These are phyloP conservation scores for Acorus gramineus DNA, from an alignment of 106 monocot genomes.

Conservation along the genomic window DNA sequence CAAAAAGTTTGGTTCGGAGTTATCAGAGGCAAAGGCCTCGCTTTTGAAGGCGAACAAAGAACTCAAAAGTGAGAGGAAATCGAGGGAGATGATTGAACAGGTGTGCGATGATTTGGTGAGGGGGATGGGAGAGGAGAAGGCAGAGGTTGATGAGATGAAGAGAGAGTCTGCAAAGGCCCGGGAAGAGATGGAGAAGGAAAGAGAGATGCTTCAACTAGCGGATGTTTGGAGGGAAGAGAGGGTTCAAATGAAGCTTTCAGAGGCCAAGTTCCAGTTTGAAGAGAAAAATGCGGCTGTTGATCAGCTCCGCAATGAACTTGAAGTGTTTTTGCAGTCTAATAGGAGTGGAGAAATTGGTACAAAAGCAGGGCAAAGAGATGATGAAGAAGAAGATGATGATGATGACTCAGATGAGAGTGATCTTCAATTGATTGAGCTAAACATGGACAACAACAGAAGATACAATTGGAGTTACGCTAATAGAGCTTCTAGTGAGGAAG, in stretches of 20 bases:
- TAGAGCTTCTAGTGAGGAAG: constrained; percentile 3
- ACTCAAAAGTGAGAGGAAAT: constrained; percentile 47
- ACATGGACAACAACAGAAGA: constrained; percentile 39
- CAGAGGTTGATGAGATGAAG: constrained; percentile 45
- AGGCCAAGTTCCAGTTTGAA: constrained; percentile 62
- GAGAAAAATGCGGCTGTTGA: constrained; percentile 74
- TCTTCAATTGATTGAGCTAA: constrained; percentile 70
- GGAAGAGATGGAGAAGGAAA: constrained; percentile 61
- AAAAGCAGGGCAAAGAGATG: constrained; percentile 3
- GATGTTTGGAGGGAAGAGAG: constrained; percentile 73
- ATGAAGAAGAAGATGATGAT: constrained; percentile 18
- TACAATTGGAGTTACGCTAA: constrained; percentile 38
- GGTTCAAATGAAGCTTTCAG: constrained; percentile 72
- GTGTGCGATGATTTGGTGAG: constrained; percentile 49
- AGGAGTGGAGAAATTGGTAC: neutral
- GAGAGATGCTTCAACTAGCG: constrained; percentile 82
- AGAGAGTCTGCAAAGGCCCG: constrained; percentile 29
- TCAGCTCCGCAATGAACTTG: constrained; percentile 57
- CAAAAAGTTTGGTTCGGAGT: constrained; percentile 36
- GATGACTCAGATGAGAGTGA: constrained; percentile 43
- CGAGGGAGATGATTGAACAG: constrained; percentile 46
- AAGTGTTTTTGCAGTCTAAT: constrained; percentile 27
- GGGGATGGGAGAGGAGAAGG: constrained; percentile 50
- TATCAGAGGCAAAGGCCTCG: constrained; percentile 22
- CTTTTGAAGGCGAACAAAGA: constrained; percentile 30